A percentile compares a stretch with the other conserved stretches of the same genome.
Conservation (phyloP, 1,284 basidiomycete species). For the Sporisorium scitamineum region DNA sequence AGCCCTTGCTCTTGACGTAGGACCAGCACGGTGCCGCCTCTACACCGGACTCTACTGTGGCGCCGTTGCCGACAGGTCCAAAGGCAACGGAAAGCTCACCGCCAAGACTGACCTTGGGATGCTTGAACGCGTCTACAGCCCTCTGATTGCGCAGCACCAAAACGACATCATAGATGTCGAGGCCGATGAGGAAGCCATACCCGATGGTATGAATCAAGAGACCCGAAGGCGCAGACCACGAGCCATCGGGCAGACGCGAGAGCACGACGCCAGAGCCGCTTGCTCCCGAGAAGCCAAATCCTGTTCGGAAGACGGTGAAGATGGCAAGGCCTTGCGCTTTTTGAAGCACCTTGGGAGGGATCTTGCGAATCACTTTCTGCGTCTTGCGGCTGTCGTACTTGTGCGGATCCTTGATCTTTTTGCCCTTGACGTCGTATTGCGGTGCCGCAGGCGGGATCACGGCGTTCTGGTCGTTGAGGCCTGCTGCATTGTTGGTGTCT, state of each 20-base stretch:
- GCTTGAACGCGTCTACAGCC: conserved; percentile 63
- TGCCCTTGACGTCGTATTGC: conserved; percentile 36
- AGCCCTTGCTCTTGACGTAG: conserved; percentile 69
- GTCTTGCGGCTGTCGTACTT: conserved; percentile 64
- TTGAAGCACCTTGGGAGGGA: conserved; percentile 60
- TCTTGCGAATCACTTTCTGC: conserved; percentile 67
- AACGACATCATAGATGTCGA: conserved; percentile 70
- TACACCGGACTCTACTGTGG: conserved; percentile 61
- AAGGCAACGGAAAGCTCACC: conserved; percentile 63
- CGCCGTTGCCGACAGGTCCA: conserved; percentile 69
- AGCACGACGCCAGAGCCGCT: conserved; percentile 67
- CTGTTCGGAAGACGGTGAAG: conserved; percentile 67
- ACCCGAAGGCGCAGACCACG: conserved; percentile 67
- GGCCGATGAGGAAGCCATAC: conserved; percentile 65
- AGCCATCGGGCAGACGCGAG: conserved; percentile 62
- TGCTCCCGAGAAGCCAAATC: conserved; percentile 56
- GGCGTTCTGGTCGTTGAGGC: conserved; percentile 28
- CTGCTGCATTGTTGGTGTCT: conserved; percentile 39
- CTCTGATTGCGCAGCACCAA: conserved; percentile 66
- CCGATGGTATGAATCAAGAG: conserved; percentile 67
- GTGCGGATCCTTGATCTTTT: conserved; percentile 50
- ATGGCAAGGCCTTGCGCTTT: conserved; percentile 63
- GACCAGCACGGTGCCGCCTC: conserved; percentile 65
- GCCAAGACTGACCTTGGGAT: conserved; percentile 66
- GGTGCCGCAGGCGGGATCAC: conserved; percentile 33